Base-by-base conservation (phyloP, 108 stramenopile genomes). In the Fragilariopsis cylindrus region DNA sequence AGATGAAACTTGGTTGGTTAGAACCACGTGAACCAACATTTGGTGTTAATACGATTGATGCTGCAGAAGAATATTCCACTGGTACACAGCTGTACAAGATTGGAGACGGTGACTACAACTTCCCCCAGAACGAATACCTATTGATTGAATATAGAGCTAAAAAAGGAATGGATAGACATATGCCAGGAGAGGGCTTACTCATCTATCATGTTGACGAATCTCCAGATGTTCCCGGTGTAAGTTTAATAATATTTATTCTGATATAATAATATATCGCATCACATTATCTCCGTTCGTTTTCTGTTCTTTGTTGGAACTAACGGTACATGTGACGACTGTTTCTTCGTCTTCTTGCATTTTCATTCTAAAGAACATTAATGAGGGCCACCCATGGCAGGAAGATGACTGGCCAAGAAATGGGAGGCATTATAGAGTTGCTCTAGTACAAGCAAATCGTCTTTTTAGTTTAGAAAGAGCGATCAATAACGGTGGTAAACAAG, bases 371-470 rank as follows among this genome's bases (percentile, higher is more conserved):
- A 50, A 16, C 19, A 16, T 39, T 30, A 21, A 21, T 11, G 58
- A 60, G 58, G 87, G 87, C 0, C 84, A 80, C 77, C 88, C 90
- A 40, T 39, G 74, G 72, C 48, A 66, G 41, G 73, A 83, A 52
- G 65, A 63, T n/a, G 74, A 46, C 11, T 92, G 89, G 88, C 91
- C 91, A 21, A 42, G 58, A 48, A 84, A 88, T 43, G 67, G 67
- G 7, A 65, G 0, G 4, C 91, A 92, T 71, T 92, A 92, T 66
- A 63, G 73, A 53, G 88, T 92, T 4, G 85, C 86, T 8, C 30
- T 92, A 5, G 62, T 90, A 19, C 75, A 85, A 62, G 89, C 91
- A 1, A 89, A 92, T 72, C 89, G 89, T 6, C 57, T 75, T 0
- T 92, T 84, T 66, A 83, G 90, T 62, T 71, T 92, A 52, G 91